A percentile compares a stretch with the other conserved stretches of the same genome.
These are phyloP conservation scores for Ophiosphaerella herpotricha DNA, from an alignment of 2,329 filamentous ascomycete genomes.

Conservation along the genomic window DNA sequence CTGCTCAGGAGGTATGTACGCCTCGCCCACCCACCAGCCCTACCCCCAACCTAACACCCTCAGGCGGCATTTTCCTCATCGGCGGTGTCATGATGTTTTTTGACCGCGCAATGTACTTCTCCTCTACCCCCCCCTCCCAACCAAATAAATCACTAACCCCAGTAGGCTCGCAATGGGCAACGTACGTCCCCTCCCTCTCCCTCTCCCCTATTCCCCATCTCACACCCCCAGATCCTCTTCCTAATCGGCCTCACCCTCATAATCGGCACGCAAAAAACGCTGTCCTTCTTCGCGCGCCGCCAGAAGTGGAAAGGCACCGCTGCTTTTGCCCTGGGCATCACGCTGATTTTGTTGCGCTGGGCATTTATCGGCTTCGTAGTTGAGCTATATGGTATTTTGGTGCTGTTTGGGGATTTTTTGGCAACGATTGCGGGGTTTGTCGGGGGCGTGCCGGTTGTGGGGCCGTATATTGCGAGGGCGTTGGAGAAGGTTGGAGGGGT, in stretches of 20 bases:
- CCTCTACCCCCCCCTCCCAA: not conserved
- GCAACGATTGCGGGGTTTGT: slow-evolving; percentile 90
- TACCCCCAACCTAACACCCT: slow-evolving; percentile 13
- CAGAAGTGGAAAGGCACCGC: slow-evolving; percentile 92
- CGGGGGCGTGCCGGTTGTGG: slow-evolving; percentile 80
- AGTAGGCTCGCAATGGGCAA: slow-evolving; percentile 95
- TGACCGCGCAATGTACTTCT: slow-evolving; percentile 84
- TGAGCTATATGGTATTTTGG: slow-evolving; percentile 89
- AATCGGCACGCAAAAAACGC: slow-evolving; percentile 88
- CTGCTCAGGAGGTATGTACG: slow-evolving; percentile 88
- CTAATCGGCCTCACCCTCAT: slow-evolving; percentile 94
- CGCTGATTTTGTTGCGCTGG: slow-evolving; percentile 88
- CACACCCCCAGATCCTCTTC: slow-evolving; percentile 78
- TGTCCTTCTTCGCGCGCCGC: slow-evolving; percentile 89
- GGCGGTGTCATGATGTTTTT: slow-evolving; percentile 97
- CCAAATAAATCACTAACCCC: slow-evolving; percentile 8
- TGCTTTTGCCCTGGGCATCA: slow-evolving; percentile 82
- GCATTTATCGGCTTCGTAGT: slow-evolving; percentile 87
- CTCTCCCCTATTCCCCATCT: slow-evolving; percentile 1
- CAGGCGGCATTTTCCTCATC: slow-evolving; percentile 92
- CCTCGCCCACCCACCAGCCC: slow-evolving; percentile 14
- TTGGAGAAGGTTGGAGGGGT: slow-evolving; percentile 54
- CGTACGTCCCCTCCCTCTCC: slow-evolving; percentile 53
- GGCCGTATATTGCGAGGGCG: slow-evolving; percentile 77
- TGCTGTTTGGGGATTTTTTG: slow-evolving; percentile 95